These are phyloP conservation scores for Amphirosellinia nigrospora DNA, from an alignment of 495 filamentous ascomycete species.

Conservation along the genomic window DNA sequence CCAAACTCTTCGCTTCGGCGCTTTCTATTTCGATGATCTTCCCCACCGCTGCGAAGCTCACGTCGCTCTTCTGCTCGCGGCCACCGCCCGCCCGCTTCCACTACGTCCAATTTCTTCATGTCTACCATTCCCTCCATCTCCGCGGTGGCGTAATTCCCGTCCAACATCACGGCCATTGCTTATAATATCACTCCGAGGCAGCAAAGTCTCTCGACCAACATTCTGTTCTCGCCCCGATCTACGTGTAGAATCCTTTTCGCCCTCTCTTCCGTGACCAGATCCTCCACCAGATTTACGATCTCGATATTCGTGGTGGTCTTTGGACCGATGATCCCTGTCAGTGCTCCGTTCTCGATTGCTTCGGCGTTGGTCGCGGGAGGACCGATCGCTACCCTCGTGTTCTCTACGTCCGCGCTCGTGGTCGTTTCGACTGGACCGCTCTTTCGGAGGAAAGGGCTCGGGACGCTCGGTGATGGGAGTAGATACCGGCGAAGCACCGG, in stretches of 20 bases:
- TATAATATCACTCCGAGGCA: slow-evolving; percentile 38
- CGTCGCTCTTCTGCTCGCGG: slow-evolving; percentile 38
- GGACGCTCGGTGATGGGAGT: slow-evolving; percentile 54
- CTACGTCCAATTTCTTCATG: slow-evolving; percentile 42
- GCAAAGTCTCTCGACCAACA: slow-evolving; percentile 33
- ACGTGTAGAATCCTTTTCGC: slow-evolving; percentile 40
- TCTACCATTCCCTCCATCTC: slow-evolving; percentile 39
- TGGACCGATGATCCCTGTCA: slow-evolving; percentile 46
- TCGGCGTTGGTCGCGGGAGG: slow-evolving; percentile 47
- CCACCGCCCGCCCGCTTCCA: slow-evolving; percentile 38
- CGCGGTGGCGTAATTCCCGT: slow-evolving; percentile 44
- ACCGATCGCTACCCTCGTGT: slow-evolving; percentile 44
- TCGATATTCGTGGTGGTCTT: slow-evolving; percentile 47
- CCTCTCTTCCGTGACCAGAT: slow-evolving; percentile 36
- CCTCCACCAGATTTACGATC: slow-evolving; percentile 41
- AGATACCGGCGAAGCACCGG: slow-evolving; percentile 52
- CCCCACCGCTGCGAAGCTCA: slow-evolving; percentile 37
- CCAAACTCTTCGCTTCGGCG: slow-evolving; percentile 48
- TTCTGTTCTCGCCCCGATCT: slow-evolving; percentile 41
- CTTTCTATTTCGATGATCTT: slow-evolving; percentile 42
- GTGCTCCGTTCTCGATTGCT: slow-evolving; percentile 51
- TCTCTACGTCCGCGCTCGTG: slow-evolving; percentile 54
- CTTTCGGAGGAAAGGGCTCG: slow-evolving; percentile 42
- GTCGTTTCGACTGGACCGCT: slow-evolving; percentile 43
- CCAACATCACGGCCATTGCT: slow-evolving; percentile 41